Percentiles rank a stretch among this genome's conserved stretches.
Conservation (phyloP, 768 basidiomycete genomes). For the Rhizopogon salebrosus region DNA sequence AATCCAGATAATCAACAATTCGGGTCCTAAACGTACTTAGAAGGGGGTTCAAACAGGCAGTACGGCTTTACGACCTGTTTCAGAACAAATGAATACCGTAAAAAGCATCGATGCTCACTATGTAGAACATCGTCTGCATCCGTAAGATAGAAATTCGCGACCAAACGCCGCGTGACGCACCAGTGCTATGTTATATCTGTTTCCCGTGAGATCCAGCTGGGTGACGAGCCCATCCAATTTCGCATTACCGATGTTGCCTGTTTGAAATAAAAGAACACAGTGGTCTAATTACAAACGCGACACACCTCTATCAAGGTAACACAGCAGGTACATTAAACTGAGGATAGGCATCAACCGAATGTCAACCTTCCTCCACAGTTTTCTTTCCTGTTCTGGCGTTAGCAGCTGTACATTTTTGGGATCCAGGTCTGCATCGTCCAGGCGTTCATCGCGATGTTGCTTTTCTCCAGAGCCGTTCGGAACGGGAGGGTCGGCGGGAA, state of each 20-base stretch:
- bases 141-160: background rate
- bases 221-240: conserved; percentile 52
- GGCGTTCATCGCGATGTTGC: background rate
- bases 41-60: conserved; percentile 52
- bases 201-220: conserved; percentile 48
- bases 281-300: no score
- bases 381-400: conserved; percentile 44
- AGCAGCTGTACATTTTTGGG: background rate
- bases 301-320: no score
- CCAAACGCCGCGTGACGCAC: conserved; percentile 35
- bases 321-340: no score
- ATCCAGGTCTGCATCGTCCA: background rate
- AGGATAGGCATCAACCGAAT: no score
- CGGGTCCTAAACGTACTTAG: conserved; percentile 40
- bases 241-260: conserved; percentile 21
- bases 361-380: conserved; percentile 54
- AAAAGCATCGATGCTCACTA: conserved; percentile 34
- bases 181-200: conserved; percentile 59
- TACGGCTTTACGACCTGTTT: conserved; percentile 2
- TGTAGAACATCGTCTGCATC: conserved; percentile 57
- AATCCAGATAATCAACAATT: background rate
- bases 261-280: no score
- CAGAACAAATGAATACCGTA: background rate
- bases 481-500: no score
- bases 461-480: background rate